A percentile compares a stretch with the other conserved stretches of the same genome.
phyloP scores from a whole-genome alignment of 1,284 basidiomycete species.

The Violaceomyces palustris region DNA sequence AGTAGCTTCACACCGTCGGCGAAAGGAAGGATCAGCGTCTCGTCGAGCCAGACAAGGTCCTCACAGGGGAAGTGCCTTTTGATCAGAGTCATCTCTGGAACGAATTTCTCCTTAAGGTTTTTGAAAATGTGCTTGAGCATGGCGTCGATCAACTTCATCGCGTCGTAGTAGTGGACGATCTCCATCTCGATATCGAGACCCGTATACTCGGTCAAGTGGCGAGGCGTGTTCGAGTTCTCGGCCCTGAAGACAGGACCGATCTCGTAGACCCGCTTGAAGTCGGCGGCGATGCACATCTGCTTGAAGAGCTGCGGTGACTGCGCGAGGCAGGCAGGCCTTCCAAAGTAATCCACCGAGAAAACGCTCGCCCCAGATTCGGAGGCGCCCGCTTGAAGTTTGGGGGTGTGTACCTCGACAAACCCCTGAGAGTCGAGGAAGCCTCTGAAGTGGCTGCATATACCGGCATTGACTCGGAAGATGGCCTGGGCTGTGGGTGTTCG shows the following conservation, averaged over 20 bases:
- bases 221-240: constrained; percentile 49
- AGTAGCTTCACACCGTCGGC: constrained; percentile 75
- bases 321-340: constrained; percentile 43
- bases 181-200: constrained; percentile 50
- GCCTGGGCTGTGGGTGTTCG: constrained; percentile 44
- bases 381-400: constrained; percentile 47
- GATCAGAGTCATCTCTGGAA: constrained; percentile 28
- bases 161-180: constrained; percentile 47
- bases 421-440: constrained; percentile 32
- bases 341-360: constrained; percentile 50
- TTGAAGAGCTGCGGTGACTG: constrained; percentile 49
- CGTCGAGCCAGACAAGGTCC: constrained; percentile 51
- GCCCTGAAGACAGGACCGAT: constrained; percentile 50
- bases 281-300: constrained; percentile 49
- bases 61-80: constrained; percentile 35
- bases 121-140: constrained; percentile 48
- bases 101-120: constrained; percentile 24
- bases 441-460: constrained; percentile 42
- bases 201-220: constrained; percentile 50
- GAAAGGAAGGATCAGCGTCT: constrained; percentile 65
- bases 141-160: constrained; percentile 40
- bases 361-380: constrained; percentile 47
- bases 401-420: constrained; percentile 48
- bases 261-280: constrained; percentile 47
- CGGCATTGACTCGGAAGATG: constrained; percentile 46